Base-by-base conservation (phyloP, 1,284 basidiomycete genomes). In the Irpex lacteus region DNA sequence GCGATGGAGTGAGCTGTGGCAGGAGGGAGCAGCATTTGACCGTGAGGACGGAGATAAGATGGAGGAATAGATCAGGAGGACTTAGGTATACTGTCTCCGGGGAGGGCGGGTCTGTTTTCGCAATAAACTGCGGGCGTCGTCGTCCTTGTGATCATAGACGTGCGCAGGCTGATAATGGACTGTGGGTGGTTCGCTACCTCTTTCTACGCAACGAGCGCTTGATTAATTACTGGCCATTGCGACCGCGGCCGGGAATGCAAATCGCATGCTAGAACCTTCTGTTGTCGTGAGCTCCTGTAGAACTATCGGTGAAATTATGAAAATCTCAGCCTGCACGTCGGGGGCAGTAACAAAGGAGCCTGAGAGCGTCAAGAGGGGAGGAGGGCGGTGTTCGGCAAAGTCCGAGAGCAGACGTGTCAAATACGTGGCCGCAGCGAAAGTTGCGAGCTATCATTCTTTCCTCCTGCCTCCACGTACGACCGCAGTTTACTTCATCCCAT, bases 1-100 rank as follows among this genome's bases (percentile, higher is more conserved):
- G 2, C 91, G 90, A 73, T 96, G 94, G 90, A 81, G 86, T 47
- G 80, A 81, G 68, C 64, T 82, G 59, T 90, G 83, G 83, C 79
- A 70, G 61, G 75, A 75, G 44, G 59, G 60, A 15, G 44, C 47
- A 26, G 60, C 21, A 15, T 50, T 56, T 4, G 59, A 32, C 6
- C 21, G 38, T n/a, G 26, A 62, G 5, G 66, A 55, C 34, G 63
- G 60, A 7, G 76, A 77, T 63, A 71, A 69, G 40, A 78, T 78
- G 76, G 76, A 77, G 65, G 76, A 78, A 61, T 77, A 68, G 50
- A 53, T 53, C 50, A 53, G n/a, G 50, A 53, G 50, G 50, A 53
- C 40, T 4, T 18, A 53, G 50, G 4, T 53, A 8, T n/a, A 53
- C 18, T 18, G 50, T 19, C 50, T 18, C n/a, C n/a, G 50, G n/a